Conservation (phyloP, 2,329 filamentous ascomycete species). For the Aspergillus intermedius region DNA sequence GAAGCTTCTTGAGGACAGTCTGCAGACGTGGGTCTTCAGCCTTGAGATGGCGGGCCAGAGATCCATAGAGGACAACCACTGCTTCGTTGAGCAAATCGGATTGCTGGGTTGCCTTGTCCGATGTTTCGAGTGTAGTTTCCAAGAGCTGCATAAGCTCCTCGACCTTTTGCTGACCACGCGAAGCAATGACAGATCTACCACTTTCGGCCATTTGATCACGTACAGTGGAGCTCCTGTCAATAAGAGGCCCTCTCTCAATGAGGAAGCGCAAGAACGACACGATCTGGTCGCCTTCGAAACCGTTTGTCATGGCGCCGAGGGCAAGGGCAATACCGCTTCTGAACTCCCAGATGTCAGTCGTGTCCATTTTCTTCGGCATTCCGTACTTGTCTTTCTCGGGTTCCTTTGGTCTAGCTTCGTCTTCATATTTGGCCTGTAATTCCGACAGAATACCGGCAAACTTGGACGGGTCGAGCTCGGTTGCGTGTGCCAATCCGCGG, state of each 20-base stretch:
- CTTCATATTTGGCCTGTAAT: constrained; percentile 65
- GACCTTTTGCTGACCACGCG: constrained; percentile 73
- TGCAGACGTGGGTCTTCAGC: constrained; percentile 81
- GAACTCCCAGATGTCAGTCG: constrained; percentile 83
- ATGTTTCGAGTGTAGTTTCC: constrained; percentile 77
- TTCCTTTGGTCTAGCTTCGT: constrained; percentile 73
- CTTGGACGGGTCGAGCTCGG: constrained; percentile 53
- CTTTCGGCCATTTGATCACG: constrained; percentile 88
- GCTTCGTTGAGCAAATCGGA: constrained; percentile 93
- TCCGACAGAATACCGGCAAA: constrained; percentile 58
- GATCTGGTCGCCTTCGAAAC: constrained; percentile 63
- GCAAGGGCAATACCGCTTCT: constrained; percentile 83
- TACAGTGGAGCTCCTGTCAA: constrained; percentile 70
- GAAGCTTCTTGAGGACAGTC: constrained; percentile 75
- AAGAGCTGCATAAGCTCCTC: constrained; percentile 90
- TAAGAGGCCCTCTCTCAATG: constrained; percentile 78
- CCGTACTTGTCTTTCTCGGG: constrained; percentile 88
- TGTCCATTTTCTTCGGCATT: constrained; percentile 84
- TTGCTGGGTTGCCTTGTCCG: constrained; percentile 72
- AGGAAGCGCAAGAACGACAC: constrained; percentile 77
- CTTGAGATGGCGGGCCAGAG: constrained; percentile 79
- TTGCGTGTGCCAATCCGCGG: constrained; percentile 69
- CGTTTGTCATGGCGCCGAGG: constrained; percentile 71
- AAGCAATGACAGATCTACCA: constrained; percentile 70
- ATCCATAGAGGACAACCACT: constrained; percentile 94